Base-by-base conservation (phyloP, 495 filamentous ascomycete species). In the Hyaloscypha bicolor region DNA sequence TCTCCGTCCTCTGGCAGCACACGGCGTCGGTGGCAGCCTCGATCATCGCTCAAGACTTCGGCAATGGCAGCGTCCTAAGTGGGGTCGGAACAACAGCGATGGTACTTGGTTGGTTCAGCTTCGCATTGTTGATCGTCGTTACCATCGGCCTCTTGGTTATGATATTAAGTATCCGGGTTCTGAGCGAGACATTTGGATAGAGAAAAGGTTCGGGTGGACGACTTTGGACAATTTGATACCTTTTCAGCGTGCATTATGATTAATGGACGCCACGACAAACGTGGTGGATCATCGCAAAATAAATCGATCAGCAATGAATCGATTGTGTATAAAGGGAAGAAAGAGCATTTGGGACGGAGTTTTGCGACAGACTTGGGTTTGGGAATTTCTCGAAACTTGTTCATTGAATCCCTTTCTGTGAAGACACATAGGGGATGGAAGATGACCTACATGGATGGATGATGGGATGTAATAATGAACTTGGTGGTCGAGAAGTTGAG, bases 21-120 rank as follows among this genome's bases (percentile, higher is more conserved):
- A 98, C 94, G 21, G 94, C 94, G 0, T 96, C 93, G 0, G 94
- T 98, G 0, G 94, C 93, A 6, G 94, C 94, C 16, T 91, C 91
- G 65, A 93, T 94, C 55, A 92, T 97, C 66, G 93, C 93, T 0
- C 93, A 97, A 77, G 93, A 97, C 73, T 84, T 98, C 70, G 94
- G 91, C n/a, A 98, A 98, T 77, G 94, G 94, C 21, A 93, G 90
- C 71, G 91, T 98, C 19, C 83, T 86, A 77, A 91, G 90, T 61
- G 94, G 94, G 16, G 93, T 98, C 48, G 94, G 94, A 3, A 91
- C 91, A 6, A 91, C 88, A 4, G 94, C 94, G 11, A 98, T 98
- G 92, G 91, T 97, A 33, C 83, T 98, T 72, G 94, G 94, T 31
- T 98, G 94, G 94, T 97, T 98, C 77, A 91, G 93, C 16, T 98